phyloP scores from a whole-genome alignment of 1,139 yeast species.

The Pichia sp. region DNA sequence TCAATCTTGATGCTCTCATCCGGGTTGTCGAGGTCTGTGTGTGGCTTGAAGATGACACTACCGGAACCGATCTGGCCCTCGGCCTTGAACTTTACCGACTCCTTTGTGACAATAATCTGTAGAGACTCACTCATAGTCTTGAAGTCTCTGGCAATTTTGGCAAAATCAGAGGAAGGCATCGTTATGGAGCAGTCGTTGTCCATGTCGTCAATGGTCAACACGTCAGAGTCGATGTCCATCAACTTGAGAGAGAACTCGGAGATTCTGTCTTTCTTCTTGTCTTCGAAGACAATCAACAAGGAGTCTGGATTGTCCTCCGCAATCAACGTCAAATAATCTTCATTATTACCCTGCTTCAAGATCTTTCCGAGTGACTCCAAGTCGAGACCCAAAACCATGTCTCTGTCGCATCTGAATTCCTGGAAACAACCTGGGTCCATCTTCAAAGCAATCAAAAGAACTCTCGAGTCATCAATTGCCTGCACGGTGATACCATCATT shows the following conservation, averaged over 20 bases:
- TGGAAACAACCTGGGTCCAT: conserved; percentile 89
- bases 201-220: conserved; percentile 89
- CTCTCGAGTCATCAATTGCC: conserved; percentile 97
- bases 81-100: conserved; percentile 82
- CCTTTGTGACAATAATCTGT: conserved; percentile 83
- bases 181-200: conserved; percentile 83
- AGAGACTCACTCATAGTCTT: conserved; percentile 82
- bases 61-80: conserved; percentile 95
- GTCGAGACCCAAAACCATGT: conserved; percentile 88
- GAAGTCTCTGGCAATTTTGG: conserved; percentile 87
- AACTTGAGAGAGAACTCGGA: conserved; percentile 88
- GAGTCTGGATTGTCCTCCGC: conserved; percentile 91
- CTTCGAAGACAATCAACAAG: conserved; percentile 82
- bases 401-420: conserved; percentile 94
- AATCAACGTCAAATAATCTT: conserved; percentile 80
- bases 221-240: conserved; percentile 96
- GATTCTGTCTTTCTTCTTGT: conserved; percentile 82
- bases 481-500: conserved; percentile 86
- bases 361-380: conserved; percentile 82
- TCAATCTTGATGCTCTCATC: conserved; percentile 71
- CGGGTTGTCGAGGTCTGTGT: conserved; percentile 74
- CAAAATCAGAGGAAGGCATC: conserved; percentile 85
- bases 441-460: conserved; percentile 80
- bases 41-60: conserved; percentile 79
- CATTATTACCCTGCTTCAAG: conserved; percentile 85